phyloP scores from a whole-genome alignment of 805 yeast species.

The Huiozyma sinensis region DNA sequence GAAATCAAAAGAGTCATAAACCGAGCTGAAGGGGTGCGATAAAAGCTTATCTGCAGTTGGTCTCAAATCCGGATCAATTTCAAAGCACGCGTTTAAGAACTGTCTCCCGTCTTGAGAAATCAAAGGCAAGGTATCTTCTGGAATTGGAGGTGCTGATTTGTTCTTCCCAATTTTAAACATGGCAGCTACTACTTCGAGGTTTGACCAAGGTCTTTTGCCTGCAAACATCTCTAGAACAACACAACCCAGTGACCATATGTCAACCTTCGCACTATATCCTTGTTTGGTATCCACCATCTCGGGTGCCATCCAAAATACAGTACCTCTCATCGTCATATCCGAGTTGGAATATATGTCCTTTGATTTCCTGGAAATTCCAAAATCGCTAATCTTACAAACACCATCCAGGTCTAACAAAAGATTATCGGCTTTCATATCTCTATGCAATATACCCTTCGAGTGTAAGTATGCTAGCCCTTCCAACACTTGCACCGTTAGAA shows the following conservation, averaged over 20 bases:
- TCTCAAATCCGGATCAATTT: slow-evolving; percentile 65
- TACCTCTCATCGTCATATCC: slow-evolving; percentile 97
- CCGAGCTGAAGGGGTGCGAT: slow-evolving; percentile 40
- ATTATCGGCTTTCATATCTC: slow-evolving; percentile 95
- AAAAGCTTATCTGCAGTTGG: slow-evolving; percentile 74
- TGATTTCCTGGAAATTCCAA: slow-evolving; percentile 85
- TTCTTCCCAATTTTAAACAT: slow-evolving; percentile 81
- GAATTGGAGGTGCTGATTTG: slow-evolving; percentile 89
- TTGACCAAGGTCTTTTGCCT: slow-evolving; percentile 95
- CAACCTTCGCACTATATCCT: slow-evolving; percentile 96
- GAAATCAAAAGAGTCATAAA: slow-evolving; percentile 37
- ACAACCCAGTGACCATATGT: slow-evolving; percentile 97
- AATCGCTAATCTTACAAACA: slow-evolving; percentile 88
- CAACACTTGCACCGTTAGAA: slow-evolving; percentile 67
- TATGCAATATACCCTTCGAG: slow-evolving; percentile 74
- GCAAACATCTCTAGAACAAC: slow-evolving; percentile 97
- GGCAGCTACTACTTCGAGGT: slow-evolving; percentile 89
- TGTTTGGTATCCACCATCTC: slow-evolving; percentile 89
- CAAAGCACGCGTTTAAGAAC: slow-evolving; percentile 70
- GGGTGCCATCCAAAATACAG: slow-evolving; percentile 99
- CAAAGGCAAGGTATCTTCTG: slow-evolving; percentile 65
- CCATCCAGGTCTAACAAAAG: slow-evolving; percentile 83
- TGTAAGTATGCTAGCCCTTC: slow-evolving; percentile 84
- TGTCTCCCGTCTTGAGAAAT: slow-evolving; percentile 56
- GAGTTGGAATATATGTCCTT: slow-evolving; percentile 84